phyloP scores from a whole-genome alignment of 1,139 yeast species.

The Kodamaea fungicola region DNA sequence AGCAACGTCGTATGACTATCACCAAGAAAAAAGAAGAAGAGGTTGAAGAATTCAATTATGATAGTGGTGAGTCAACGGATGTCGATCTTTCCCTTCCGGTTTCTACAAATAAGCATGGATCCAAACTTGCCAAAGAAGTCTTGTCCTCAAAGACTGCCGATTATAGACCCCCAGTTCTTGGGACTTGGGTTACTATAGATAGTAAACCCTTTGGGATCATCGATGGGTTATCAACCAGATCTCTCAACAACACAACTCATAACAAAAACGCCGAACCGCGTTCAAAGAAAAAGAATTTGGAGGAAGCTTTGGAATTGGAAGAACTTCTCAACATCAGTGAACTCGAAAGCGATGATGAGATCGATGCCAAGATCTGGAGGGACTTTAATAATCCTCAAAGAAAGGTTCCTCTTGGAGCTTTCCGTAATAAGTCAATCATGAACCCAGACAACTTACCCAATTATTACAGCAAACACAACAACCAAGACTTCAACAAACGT shows the following conservation, averaged over 20 bases:
- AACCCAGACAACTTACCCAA: conserved; percentile 23
- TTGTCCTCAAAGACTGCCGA: conserved; percentile 80
- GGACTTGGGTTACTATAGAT: conserved; percentile 83
- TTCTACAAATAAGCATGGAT: conserved; percentile 57
- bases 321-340: conserved; percentile 87
- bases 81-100: conserved; percentile 78
- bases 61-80: conserved; percentile 85
- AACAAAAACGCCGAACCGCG: conserved; percentile 17
- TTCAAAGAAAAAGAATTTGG: conserved; percentile 27
- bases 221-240: conserved; percentile 87
- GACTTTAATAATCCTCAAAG: conserved; percentile 49
- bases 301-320: conserved; percentile 70
- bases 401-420: conserved; percentile 82
- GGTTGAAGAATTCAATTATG: conserved; percentile 29
- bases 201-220: conserved; percentile 88
- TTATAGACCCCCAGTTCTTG: conserved; percentile 86
- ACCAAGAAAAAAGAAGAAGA: conserved; percentile 8
- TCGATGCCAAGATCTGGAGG: conserved; percentile 50
- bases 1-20: conserved; percentile 10
- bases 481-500: conserved; percentile 17
- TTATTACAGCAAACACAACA: conserved; percentile 20
- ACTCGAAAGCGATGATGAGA: conserved; percentile 73
- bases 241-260: conserved; percentile 32
- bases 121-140: conserved; percentile 83
- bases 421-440: conserved; percentile 69